Evolutionary conservation across 2,329 filamentous ascomycete genomes (phyloP), one percentile per base, ranked within the genome.

Genomic region (Fusarium protoensiforme): DNA sequence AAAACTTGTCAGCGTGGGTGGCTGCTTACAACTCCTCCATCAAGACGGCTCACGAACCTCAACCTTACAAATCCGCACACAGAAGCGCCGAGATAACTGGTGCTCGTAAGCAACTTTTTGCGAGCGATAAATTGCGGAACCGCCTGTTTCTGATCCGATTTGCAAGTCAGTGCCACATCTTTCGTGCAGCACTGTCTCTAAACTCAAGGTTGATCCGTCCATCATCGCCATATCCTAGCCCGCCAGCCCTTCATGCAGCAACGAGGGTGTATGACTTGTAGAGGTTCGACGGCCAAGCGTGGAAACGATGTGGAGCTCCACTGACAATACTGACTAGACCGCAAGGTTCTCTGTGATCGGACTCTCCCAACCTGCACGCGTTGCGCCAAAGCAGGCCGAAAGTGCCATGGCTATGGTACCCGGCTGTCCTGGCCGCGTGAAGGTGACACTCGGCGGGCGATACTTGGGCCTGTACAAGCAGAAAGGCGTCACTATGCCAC

Each of bases 281-380:
- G 64, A 65, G 59, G 73, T 74, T 27, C 11, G 69, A 9, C 6
- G 1, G 29, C 1, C 20, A 4, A 22, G 7, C 13, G n/a, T 3
- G 0, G 1, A 9, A 8, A 11, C 13, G 24, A 29, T 13, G 6
- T 5, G 18, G 6, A 11, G n/a, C 8, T 4, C n/a, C 22, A 20
- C 63, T 75, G 14, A 74, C 24, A 5, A 7, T 1, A 6, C 8
- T 7, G 2, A 24, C 3, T 36, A 76, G 74, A 60, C 0, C 74
- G 74, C 8, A 76, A 75, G 13, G 69, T 76, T 0, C 72, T 64
- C 11, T 76, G 74, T 7, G 74, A 76, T 35, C 69, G 72, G 9
- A 13, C 64, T 0, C 43, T 56, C 2, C 74, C 74, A 0, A 53
- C 10, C 18, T 76, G 74, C 7, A 57, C 46, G 8, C 64, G 70